Base-by-base conservation (phyloP, 1,284 basidiomycete species). In the Ganoderma resinaceum region DNA sequence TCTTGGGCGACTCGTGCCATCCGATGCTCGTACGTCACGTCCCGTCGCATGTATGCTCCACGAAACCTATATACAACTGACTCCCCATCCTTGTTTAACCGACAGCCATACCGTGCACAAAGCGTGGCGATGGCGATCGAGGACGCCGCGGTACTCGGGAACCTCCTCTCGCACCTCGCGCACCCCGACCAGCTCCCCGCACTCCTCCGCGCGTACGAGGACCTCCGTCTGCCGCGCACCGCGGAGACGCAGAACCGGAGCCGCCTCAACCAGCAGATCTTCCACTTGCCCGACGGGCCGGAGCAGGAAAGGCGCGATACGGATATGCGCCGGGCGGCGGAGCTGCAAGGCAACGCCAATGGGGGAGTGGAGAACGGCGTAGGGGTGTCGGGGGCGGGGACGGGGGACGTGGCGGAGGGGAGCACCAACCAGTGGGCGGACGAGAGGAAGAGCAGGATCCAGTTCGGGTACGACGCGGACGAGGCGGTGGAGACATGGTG, bases 81-180 rank as follows among this genome's bases (percentile, higher is more conserved):
- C 59, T 2, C 16, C 31, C 9, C 31, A 11, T 29, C 26, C 16
- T 20, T 20, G 2, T 3, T 16, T 37, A 1, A 61, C 12, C 20
- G 2, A 31, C 71, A 90, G 88, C 90, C 90, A 5, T 90, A 90
- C 76, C 55, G 55, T 16, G 90, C 88, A 0, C 90, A 91, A 77
- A 90, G 89, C 18, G 86, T 89, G 0, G 88, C 89, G 3, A 90
- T 91, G 83, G 90, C 90, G 0, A 82, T 91, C 63, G 90, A 92
- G 78, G 90, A 91, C 68, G 89, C 85, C 0, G 88, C 87, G 0
- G 86, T 90, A 0, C 80, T 91, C 33, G 90, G 89, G 0, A 84
- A 84, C 62, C 82, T 91, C 16, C 83, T 91, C 72, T 86, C 87
- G 1, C 83, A 79, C 29, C 74, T 90, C 37, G 79, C 81, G 0